Evolutionary conservation across 805 yeast genomes (phyloP).

Genomic region (Lachancea mirantina): DNA sequence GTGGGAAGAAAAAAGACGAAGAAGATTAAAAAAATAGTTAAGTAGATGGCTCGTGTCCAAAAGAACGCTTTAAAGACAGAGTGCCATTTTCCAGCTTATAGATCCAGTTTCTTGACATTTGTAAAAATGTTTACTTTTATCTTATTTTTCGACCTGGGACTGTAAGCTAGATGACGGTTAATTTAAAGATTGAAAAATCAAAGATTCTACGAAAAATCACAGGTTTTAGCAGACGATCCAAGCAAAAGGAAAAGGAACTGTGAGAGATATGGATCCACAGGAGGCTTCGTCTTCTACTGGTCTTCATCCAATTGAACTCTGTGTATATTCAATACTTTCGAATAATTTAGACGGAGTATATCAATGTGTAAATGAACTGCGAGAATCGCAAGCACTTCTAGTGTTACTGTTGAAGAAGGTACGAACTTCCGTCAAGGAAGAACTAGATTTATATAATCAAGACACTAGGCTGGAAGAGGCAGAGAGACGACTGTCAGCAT

Average conservation of each 20-base stretch:
- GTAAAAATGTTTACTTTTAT: too few species aligned
- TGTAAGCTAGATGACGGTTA: too few species aligned
- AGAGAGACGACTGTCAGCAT: constrained; percentile 8
- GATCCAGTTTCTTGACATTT: too few species aligned
- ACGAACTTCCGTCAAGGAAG: constrained; percentile 19
- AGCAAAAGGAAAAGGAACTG: neutral
- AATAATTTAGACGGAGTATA: constrained; percentile 27
- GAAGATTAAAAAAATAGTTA: constrained; percentile 1
- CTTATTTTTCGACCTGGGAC: too few species aligned
- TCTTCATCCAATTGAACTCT: constrained; percentile 28
- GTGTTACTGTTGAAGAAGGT: constrained; percentile 21
- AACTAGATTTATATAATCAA: constrained; percentile 17
- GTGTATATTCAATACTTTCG: constrained; percentile 26
- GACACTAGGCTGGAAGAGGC: constrained; percentile 8
- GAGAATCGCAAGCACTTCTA: constrained; percentile 29
- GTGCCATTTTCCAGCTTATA: too few species aligned
- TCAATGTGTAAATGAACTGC: constrained; percentile 25
- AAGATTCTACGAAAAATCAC: too few species aligned
- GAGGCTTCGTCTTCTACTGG: constrained; percentile 10
- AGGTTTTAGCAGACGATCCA: too few species aligned
- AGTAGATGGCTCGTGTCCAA: too few species aligned
- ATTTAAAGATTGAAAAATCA: too few species aligned
- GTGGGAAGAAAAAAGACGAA: constrained; percentile 18
- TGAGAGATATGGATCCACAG: constrained; percentile 6
- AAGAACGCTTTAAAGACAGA: too few species aligned